Percentiles rank a stretch among this genome's conserved stretches.
Evolutionary conservation across 2,329 filamentous ascomycete species (phyloP).

Genomic region (Cladobotryum mycophilum): DNA sequence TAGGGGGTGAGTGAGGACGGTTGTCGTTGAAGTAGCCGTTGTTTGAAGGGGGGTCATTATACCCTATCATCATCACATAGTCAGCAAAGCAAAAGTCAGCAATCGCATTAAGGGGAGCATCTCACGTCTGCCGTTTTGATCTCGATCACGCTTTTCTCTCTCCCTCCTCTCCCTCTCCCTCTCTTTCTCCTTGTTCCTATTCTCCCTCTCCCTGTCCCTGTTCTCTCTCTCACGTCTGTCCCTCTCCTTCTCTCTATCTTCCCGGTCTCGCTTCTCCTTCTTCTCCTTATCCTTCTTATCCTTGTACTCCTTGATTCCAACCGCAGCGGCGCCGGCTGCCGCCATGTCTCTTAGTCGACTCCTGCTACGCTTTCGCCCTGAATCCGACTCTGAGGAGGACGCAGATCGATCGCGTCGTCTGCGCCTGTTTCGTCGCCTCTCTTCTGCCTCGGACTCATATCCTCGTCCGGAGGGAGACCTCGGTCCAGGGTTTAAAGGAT

Average conservation of each 20-base stretch:
- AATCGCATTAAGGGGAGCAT: slow-evolving; percentile 12
- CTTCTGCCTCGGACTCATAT: slow-evolving; percentile 45
- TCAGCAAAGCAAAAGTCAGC: slow-evolving; percentile 4
- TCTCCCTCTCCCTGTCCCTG: slow-evolving; percentile 37
- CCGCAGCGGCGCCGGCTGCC: slow-evolving; percentile 53
- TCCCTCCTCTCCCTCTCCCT: slow-evolving; percentile 14
- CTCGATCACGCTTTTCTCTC: slow-evolving; percentile 1
- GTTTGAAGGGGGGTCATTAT: slow-evolving; percentile 4
- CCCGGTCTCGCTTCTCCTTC: slow-evolving; percentile 26
- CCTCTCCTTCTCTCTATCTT: slow-evolving; percentile 25
- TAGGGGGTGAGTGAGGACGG: slow-evolving; percentile 41
- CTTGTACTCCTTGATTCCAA: slow-evolving; percentile 56
- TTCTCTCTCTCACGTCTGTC: slow-evolving; percentile 15
- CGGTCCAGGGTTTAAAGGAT: slow-evolving; percentile 44
- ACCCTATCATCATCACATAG: slow-evolving; percentile 1
- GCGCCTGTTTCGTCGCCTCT: slow-evolving; percentile 32
- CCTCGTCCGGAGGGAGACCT: slow-evolving; percentile 29
- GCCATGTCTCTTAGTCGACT: slow-evolving; percentile 51
- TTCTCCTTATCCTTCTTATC: slow-evolving; percentile 42
- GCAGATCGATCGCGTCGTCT: slow-evolving; percentile 33
- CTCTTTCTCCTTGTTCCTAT: slow-evolving; percentile 28
- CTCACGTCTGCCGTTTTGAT: slow-evolving; percentile 18
- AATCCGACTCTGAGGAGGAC: slow-evolving; percentile 28
- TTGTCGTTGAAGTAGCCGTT: slow-evolving; percentile 28
- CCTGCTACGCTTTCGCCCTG: slow-evolving; percentile 43